phyloP scores from a whole-genome alignment of 2,329 filamentous ascomycete genomes.

The Colletotrichum limetticola region DNA sequence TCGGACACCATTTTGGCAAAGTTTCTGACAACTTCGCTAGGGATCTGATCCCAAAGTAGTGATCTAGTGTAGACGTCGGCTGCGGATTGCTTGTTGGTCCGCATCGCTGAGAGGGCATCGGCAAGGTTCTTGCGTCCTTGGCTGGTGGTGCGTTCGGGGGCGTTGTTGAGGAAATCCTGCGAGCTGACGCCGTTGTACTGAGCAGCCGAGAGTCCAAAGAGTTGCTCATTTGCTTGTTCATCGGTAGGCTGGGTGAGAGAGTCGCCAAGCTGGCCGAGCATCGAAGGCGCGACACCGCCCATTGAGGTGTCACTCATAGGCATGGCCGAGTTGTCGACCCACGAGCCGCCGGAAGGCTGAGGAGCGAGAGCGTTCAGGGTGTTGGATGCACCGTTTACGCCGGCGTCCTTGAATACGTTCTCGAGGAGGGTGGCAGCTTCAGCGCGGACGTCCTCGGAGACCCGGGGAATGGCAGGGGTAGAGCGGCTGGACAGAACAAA shows the following conservation, averaged over 20 bases:
- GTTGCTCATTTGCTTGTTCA: constrained; percentile 87
- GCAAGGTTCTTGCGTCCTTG: constrained; percentile 79
- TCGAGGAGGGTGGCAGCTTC: constrained; percentile 82
- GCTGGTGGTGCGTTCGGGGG: constrained; percentile 64
- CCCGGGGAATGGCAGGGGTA: constrained; percentile 77
- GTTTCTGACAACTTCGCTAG: constrained; percentile 88
- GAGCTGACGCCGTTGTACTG: constrained; percentile 90
- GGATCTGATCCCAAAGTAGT: constrained; percentile 93
- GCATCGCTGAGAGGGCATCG: constrained; percentile 84
- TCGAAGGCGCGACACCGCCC: constrained; percentile 64
- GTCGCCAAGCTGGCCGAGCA: constrained; percentile 74
- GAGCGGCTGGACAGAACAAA: constrained; percentile 91
- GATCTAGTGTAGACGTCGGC: constrained; percentile 94
- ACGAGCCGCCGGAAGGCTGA: constrained; percentile 62
- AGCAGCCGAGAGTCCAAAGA: constrained; percentile 85
- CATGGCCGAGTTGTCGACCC: constrained; percentile 53
- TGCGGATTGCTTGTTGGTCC: constrained; percentile 77
- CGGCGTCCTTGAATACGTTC: constrained; percentile 84
- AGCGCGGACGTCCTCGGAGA: constrained; percentile 83
- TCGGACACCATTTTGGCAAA: constrained; percentile 93
- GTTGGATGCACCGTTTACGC: constrained; percentile 62
- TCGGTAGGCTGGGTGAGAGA: constrained; percentile 79
- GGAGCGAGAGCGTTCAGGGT: constrained; percentile 59
- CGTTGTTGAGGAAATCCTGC: constrained; percentile 75
- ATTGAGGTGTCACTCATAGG: constrained; percentile 56